A percentile compares a stretch with the other conserved stretches of the same genome.
phyloP scores from a whole-genome alignment of 2,329 filamentous ascomycete genomes.

The Neonectria magnoliae region DNA sequence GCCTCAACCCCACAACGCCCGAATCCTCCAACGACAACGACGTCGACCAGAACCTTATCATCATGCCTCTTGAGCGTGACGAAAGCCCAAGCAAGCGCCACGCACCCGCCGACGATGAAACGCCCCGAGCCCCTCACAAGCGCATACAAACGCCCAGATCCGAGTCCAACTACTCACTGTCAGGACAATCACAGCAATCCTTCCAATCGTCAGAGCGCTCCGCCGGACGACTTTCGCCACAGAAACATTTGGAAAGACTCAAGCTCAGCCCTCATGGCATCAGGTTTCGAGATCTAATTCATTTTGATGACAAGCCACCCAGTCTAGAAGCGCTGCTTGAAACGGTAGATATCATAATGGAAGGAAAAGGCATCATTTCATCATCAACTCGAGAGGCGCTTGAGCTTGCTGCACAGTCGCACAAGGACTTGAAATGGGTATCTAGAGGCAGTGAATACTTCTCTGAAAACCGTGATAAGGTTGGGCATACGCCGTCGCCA shows the following conservation, averaged over 20 bases:
- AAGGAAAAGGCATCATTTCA: conserved; percentile 11
- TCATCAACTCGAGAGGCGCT: neutral
- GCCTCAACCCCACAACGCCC: conserved; percentile 6
- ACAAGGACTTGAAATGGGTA: conserved; percentile 3
- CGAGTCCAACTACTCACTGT: conserved; percentile 17
- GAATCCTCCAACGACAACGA: neutral
- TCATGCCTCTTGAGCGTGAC: neutral
- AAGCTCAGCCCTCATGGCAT: conserved; percentile 3
- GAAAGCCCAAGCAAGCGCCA: conserved; percentile 4
- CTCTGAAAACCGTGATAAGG: neutral
- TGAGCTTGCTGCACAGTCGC: neutral
- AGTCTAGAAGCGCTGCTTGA: conserved; percentile 2
- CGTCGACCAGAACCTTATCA: neutral
- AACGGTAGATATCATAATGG: conserved; percentile 1
- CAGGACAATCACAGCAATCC: neutral
- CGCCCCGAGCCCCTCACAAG: conserved; percentile 6
- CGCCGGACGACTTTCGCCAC: conserved; percentile 8
- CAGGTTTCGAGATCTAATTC: conserved; percentile 6
- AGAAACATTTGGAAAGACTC: conserved; percentile 14
- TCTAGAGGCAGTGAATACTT: conserved; percentile 8
- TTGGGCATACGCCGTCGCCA: conserved; percentile 20
- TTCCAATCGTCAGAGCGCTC: neutral
- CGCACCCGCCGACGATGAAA: neutral
- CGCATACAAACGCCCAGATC: conserved; percentile 14
- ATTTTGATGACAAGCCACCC: neutral